Conservation (phyloP, 2,329 filamentous ascomycete species). For the Phaeoacremonium minimum region DNA sequence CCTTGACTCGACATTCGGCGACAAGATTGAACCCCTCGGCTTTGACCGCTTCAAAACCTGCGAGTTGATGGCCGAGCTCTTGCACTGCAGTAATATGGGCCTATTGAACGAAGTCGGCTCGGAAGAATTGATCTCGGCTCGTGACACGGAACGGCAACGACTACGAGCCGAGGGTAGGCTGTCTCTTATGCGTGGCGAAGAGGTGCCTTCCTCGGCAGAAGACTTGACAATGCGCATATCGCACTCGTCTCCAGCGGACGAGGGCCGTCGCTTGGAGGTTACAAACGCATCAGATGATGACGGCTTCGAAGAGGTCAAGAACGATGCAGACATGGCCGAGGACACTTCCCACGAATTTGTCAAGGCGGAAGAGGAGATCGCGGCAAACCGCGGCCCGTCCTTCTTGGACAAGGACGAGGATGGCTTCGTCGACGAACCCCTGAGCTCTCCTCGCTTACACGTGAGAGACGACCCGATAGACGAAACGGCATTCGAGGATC, state of each 20-base stretch:
- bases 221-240: slow-evolving; percentile 56
- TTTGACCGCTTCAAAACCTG: slow-evolving; percentile 99
- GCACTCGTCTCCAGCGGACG: slow-evolving; percentile 50
- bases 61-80: slow-evolving; percentile 93
- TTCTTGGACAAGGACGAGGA: slow-evolving; percentile 60
- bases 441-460: slow-evolving; percentile 63
- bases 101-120: slow-evolving; percentile 88
- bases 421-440: slow-evolving; percentile 74
- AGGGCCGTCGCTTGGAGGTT: slow-evolving; percentile 67
- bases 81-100: slow-evolving; percentile 99
- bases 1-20: slow-evolving; percentile 83
- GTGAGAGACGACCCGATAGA: slow-evolving; percentile 55
- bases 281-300: slow-evolving; percentile 84
- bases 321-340: slow-evolving; percentile 65
- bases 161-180: slow-evolving; percentile 75
- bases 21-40: slow-evolving; percentile 86
- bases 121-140: slow-evolving; percentile 75
- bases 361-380: slow-evolving; percentile 53
- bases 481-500: slow-evolving; percentile 47
- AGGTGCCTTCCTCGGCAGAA: slow-evolving; percentile 49
- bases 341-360: slow-evolving; percentile 67
- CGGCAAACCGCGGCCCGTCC: slow-evolving; percentile 27
- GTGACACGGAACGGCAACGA: slow-evolving; percentile 77
- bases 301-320: slow-evolving; percentile 85
- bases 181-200: slow-evolving; percentile 35